A percentile compares a stretch with the other conserved stretches of the same genome.
Conservation (phyloP, 768 basidiomycete species). For the Podaxis sp. region DNA sequence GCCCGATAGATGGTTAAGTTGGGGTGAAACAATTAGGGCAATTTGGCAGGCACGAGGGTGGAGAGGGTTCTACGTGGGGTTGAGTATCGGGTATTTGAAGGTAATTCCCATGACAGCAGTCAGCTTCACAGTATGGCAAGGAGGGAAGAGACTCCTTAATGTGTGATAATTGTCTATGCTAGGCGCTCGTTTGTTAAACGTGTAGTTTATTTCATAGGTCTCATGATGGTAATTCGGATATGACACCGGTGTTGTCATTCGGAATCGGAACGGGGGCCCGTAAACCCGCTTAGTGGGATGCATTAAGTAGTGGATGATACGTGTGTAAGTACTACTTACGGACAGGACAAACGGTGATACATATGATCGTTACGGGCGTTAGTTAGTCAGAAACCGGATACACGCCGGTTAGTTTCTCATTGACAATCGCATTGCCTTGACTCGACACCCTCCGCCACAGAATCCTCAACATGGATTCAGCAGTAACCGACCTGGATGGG, state of each 20-base stretch:
- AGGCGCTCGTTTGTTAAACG: not conserved
- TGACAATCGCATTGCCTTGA: not conserved
- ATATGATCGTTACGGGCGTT: conserved; percentile 3
- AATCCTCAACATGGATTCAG: conserved; percentile 3
- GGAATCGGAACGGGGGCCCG: not conserved
- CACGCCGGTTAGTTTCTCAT: not conserved
- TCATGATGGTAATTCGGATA: not conserved
- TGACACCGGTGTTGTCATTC: not conserved
- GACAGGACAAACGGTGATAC: conserved; percentile 12
- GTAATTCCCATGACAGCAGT: conserved; percentile 96
- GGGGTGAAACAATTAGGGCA: conserved; percentile 70
- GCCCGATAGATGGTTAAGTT: conserved; percentile 76
- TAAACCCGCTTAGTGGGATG: not conserved
- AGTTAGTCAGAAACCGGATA: conserved; percentile 13
- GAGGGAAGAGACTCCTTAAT: conserved; percentile 57
- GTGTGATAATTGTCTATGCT: conserved; percentile 27
- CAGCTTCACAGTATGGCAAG: conserved; percentile 90
- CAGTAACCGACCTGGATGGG: not conserved
- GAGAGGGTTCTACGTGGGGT: conserved; percentile 89
- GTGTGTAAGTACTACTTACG: not conserved
- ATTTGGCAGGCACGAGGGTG: conserved; percentile 73
- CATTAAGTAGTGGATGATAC: not conserved
- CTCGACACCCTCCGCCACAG: not conserved
- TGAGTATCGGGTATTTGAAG: conserved; percentile 92
- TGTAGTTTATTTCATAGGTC: not conserved